Evolutionary conservation across 441 rosid genomes (phyloP), one percentile per base, ranked within the genome.

Genomic region (Geranium incanum): DNA sequence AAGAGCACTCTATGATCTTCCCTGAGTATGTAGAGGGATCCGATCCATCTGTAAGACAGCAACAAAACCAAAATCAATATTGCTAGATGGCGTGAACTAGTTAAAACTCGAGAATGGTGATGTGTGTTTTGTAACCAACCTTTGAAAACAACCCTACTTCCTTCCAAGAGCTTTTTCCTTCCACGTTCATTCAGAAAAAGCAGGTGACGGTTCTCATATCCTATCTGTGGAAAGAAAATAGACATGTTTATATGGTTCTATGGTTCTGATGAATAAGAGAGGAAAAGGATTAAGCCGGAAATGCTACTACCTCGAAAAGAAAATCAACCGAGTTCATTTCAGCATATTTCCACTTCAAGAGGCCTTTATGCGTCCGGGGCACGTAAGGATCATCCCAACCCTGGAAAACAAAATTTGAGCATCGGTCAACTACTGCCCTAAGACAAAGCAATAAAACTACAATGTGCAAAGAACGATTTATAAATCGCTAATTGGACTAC

Each of bases 361-460:
- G 97, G 70, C 98, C 97, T 80, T 95, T 92, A 78, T 95, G 96
- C 33, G 98, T 89, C 64, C 97, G 93, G 67, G 99, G 90, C 74
- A 93, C 91, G 63, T 95, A 95, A 63, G 97, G 98, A 81, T 95
- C 99, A 78, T 95, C 98, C 99, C 99, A 95, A 68, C 97, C 99
- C 99, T 95, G 79, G 66, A 68, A 69, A 75, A 60, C 33, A 28
- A 28, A 74, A 43, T 7, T 28, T 68, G 9, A 68, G 38, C 67
- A 69, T 71, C 68, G 71, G 45, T 57, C 13, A 70, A 71, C 37
- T 73, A 48, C 19, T 41, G 52, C 48, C 6, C 36, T 55, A 7
- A 15, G 60, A 48, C 6, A 33, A 28, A 23, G 18, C 16, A 69
- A 12, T 18, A 70, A 23, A 57, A 57, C 28, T 57, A 11, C 9